These are phyloP conservation scores for Irpex rosettiformis DNA, from an alignment of 1,284 basidiomycete genomes.

Conservation along the genomic window DNA sequence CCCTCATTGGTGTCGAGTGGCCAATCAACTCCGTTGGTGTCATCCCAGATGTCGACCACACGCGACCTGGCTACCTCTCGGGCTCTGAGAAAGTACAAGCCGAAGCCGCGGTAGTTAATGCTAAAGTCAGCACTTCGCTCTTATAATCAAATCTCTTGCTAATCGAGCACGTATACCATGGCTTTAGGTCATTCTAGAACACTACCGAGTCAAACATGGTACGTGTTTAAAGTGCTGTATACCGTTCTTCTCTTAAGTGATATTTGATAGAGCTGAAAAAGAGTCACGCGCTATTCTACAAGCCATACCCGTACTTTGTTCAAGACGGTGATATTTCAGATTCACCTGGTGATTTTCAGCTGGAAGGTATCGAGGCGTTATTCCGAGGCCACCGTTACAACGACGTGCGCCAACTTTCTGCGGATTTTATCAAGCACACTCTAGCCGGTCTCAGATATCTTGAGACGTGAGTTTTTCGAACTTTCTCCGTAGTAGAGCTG, in stretches of 20 bases:
- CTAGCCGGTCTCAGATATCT: slow-evolving; percentile 77
- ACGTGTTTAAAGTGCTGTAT: too few species aligned
- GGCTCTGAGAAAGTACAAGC: slow-evolving; percentile 45
- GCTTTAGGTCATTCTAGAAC: slow-evolving; percentile 66
- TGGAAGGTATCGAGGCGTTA: slow-evolving; percentile 42
- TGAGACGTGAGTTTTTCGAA: slow-evolving; percentile 53
- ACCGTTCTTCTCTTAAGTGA: slow-evolving; percentile 42
- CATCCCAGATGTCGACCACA: slow-evolving; percentile 62
- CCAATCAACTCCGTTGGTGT: slow-evolving; percentile 78
- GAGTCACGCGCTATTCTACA: slow-evolving; percentile 55
- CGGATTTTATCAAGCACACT: slow-evolving; percentile 51
- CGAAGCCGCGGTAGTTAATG: slow-evolving; percentile 65
- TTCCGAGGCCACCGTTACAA: slow-evolving; percentile 44
- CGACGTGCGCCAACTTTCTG: slow-evolving; percentile 48
- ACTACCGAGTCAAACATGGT: slow-evolving; percentile 81
- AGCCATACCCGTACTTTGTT: slow-evolving; percentile 60
- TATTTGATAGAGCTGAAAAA: slow-evolving; percentile 62
- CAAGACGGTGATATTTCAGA: slow-evolving; percentile 30
- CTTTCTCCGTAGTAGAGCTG: not conserved
- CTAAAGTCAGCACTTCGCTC: slow-evolving; percentile 39
- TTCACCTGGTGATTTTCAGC: slow-evolving; percentile 22
- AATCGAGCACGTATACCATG: not conserved
- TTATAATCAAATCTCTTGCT: not conserved
- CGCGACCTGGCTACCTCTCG: slow-evolving; percentile 50
- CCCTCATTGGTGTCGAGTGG: slow-evolving; percentile 69